These are phyloP conservation scores for Pochonia chlamydosporia DNA, from an alignment of 2,329 filamentous ascomycete species.

Conservation along the genomic window DNA sequence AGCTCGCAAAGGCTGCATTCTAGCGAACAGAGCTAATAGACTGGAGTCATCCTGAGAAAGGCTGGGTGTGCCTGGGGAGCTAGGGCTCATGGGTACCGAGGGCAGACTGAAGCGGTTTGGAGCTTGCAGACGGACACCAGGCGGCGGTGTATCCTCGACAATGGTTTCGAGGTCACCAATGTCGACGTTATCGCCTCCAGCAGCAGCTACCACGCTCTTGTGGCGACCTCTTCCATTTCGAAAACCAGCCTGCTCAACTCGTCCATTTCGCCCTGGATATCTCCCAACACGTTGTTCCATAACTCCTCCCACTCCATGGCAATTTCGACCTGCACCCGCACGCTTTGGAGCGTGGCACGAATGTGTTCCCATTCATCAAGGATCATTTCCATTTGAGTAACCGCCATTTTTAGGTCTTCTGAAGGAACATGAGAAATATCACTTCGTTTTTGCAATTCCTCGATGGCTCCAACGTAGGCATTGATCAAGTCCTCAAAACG, in stretches of 20 bases:
- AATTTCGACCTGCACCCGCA: constrained; percentile 88
- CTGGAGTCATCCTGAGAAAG: constrained; percentile 77
- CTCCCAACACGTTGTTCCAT: constrained; percentile 88
- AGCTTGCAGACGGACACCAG: constrained; percentile 42
- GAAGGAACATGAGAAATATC: constrained; percentile 70
- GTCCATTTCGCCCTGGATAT: constrained; percentile 84
- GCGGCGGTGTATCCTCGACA: constrained; percentile 73
- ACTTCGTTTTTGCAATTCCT: constrained; percentile 72
- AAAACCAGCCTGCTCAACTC: constrained; percentile 77
- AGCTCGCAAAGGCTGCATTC: constrained; percentile 89
- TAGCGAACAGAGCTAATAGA: constrained; percentile 82
- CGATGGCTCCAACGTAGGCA: constrained; percentile 90
- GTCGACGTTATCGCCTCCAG: constrained; percentile 62
- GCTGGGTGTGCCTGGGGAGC: constrained; percentile 49
- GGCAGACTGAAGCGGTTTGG: constrained; percentile 66
- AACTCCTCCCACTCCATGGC: constrained; percentile 99
- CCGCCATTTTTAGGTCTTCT: constrained; percentile 67
- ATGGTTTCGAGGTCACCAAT: constrained; percentile 90
- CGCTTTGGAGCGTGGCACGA: constrained; percentile 66
- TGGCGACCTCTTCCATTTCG: constrained; percentile 96
- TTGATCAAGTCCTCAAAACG: constrained; percentile 87
- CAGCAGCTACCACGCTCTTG: constrained; percentile 61
- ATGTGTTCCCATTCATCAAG: constrained; percentile 80
- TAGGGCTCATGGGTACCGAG: constrained; percentile 56
- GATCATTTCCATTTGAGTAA: constrained; percentile 85